phyloP scores from a whole-genome alignment of 805 yeast genomes.

The Pichia phayaonensis region DNA sequence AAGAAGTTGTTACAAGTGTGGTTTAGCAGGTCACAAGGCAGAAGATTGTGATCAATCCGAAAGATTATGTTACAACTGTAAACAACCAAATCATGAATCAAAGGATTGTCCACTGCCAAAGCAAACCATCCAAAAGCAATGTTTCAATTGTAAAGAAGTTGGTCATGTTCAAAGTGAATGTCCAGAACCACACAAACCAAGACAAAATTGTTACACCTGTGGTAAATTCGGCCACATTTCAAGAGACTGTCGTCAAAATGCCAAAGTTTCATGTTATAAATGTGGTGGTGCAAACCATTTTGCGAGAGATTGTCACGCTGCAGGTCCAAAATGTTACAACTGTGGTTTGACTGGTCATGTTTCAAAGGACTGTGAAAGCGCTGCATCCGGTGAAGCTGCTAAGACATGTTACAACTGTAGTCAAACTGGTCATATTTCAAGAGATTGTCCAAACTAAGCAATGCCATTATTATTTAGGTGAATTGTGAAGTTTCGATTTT shows the following conservation, averaged over 20 bases:
- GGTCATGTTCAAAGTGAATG: constrained; percentile 90
- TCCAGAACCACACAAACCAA: constrained; percentile 45
- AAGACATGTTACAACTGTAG: constrained; percentile 72
- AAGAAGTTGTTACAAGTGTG: constrained; percentile 87
- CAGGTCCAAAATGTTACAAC: constrained; percentile 74
- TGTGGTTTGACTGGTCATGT: constrained; percentile 90
- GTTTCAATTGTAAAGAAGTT: constrained; percentile 87
- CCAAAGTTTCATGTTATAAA: constrained; percentile 66
- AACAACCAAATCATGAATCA: constrained; percentile 83
- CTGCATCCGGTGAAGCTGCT: constrained; percentile 29
- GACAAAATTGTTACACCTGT: constrained; percentile 75
- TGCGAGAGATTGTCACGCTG: constrained; percentile 78
- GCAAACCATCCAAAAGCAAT: constrained; percentile 77
- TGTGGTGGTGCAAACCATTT: constrained; percentile 92
- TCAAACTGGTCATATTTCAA: constrained; percentile 80
- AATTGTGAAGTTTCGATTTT: too few relatives aligned
- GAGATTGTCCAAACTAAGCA: constrained; percentile 43
- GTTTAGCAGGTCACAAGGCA: constrained; percentile 86
- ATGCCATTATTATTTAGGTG: background rate
- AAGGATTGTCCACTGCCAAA: constrained; percentile 84
- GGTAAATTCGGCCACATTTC: constrained; percentile 76
- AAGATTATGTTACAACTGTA: constrained; percentile 89
- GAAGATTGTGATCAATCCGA: constrained; percentile 79
- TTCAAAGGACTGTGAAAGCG: constrained; percentile 67
- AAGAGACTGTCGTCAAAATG: constrained; percentile 47